Evolutionary conservation across 805 yeast species (phyloP).

Genomic region (Lachancea waltii): DNA sequence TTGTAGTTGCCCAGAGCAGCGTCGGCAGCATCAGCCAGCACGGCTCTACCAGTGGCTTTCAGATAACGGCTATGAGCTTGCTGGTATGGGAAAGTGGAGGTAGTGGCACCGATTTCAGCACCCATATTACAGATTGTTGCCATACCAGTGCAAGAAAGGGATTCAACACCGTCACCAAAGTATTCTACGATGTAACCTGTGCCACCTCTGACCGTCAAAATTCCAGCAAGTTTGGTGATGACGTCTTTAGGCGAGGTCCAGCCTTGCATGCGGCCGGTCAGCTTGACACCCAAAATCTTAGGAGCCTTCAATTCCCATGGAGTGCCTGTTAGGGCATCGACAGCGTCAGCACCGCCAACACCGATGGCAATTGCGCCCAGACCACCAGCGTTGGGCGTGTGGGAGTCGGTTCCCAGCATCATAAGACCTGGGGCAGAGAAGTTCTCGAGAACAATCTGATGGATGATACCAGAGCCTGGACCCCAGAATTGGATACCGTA

Average conservation of each 20-base stretch:
- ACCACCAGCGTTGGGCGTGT: slow-evolving; percentile 99
- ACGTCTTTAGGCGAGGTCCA: slow-evolving; percentile 98
- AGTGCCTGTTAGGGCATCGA: slow-evolving; percentile 91
- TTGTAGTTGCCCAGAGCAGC: slow-evolving; percentile 47
- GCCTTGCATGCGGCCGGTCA: slow-evolving; percentile 82
- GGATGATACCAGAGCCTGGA: slow-evolving; percentile 98
- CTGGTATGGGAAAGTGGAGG: slow-evolving; percentile 94
- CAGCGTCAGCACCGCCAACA: slow-evolving; percentile 99
- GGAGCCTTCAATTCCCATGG: slow-evolving; percentile 99
- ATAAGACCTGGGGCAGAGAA: slow-evolving; percentile 94
- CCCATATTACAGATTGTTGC: slow-evolving; percentile 99
- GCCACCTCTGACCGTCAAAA: slow-evolving; percentile 94
- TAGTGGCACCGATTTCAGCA: slow-evolving; percentile 98
- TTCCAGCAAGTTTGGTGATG: slow-evolving; percentile 86
- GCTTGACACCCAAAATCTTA: slow-evolving; percentile 84
- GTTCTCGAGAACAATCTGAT: slow-evolving; percentile 95
- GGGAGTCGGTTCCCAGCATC: slow-evolving; percentile 98
- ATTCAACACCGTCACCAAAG: slow-evolving; percentile 88
- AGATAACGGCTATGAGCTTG: slow-evolving; percentile 73
- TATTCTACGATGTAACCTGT: slow-evolving; percentile 95
- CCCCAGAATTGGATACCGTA: slow-evolving; percentile 99
- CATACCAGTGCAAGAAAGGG: slow-evolving; percentile 96
- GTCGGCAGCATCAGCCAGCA: slow-evolving; percentile 76
- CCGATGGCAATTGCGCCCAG: slow-evolving; percentile 98
- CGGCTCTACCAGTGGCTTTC: slow-evolving; percentile 74